Evolutionary conservation across 1,284 basidiomycete species (phyloP).

Genomic region (Cryptococcus sp.): DNA sequence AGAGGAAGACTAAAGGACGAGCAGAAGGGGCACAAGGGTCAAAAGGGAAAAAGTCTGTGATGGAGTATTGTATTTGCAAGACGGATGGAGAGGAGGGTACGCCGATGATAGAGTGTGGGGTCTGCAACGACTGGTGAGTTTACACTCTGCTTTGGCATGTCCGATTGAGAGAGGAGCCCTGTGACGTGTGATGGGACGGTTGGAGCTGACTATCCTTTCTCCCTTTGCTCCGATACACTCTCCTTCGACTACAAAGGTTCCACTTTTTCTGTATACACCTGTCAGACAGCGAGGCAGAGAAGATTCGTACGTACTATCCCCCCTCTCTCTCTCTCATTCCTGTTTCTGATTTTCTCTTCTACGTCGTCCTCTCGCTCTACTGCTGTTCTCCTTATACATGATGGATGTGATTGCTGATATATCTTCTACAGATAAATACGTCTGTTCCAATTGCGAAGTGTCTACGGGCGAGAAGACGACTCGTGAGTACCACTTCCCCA

Average conservation of each 20-base stretch:
- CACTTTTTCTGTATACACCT: constrained; percentile 38
- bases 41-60: constrained; percentile 17
- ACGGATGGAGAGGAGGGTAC: constrained; percentile 15
- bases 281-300: constrained; percentile 28
- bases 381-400: no score
- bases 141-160: no score
- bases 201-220: not conserved
- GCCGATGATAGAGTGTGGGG: constrained; percentile 44
- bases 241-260: constrained; percentile 25
- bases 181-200: not conserved
- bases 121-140: constrained; percentile 41
- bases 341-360: not conserved
- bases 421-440: constrained; percentile 26
- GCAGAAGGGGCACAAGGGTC: not conserved
- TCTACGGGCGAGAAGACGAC: constrained; percentile 28
- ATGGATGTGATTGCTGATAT: not conserved
- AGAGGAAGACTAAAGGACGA: not conserved
- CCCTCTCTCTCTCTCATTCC: not conserved
- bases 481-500: constrained; percentile 25
- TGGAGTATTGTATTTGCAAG: constrained; percentile 35
- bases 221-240: constrained; percentile 2
- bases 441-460: constrained; percentile 28
- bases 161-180: no score
- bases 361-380: not conserved
- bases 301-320: constrained; percentile 23